Conservation (phyloP, 2,329 filamentous ascomycete genomes). For the Colletotrichum caudatum region DNA sequence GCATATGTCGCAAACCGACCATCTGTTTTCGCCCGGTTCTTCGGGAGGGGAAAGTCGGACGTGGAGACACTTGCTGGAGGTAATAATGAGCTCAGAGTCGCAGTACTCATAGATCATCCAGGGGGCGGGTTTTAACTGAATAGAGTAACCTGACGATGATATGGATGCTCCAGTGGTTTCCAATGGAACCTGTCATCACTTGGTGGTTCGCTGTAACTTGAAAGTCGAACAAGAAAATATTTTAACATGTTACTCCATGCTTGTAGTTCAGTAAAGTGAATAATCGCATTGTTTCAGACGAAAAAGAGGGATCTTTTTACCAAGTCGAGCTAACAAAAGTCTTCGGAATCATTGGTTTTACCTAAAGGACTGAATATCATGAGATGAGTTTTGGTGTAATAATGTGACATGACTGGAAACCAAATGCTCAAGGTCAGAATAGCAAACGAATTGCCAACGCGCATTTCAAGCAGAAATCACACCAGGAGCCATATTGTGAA, state of each 20-base stretch:
- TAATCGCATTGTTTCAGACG: neutral
- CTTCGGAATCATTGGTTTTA: neutral
- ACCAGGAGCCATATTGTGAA: no score
- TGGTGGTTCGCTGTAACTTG: no score
- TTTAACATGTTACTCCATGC: rapidly evolving
- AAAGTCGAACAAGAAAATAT: neutral
- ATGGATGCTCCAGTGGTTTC: neutral
- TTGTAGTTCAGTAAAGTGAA: neutral
- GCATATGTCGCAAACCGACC: neutral
- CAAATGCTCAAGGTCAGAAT: no score
- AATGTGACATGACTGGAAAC: no score
- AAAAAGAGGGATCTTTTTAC: neutral
- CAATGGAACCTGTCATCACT: no score
- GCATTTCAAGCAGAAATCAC: no score
- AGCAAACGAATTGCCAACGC: no score
- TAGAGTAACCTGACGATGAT: neutral
- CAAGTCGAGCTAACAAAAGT: neutral
- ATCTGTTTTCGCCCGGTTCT: neutral
- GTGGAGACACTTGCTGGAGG: neutral
- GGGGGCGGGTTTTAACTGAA: neutral
- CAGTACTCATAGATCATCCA: neutral
- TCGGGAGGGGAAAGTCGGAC: neutral
- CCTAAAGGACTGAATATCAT: neutral
- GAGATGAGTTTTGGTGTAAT: rapidly evolving
- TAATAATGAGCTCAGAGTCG: neutral